phyloP scores from a whole-genome alignment of 75 land plant species.

The Gnetum montanum region DNA sequence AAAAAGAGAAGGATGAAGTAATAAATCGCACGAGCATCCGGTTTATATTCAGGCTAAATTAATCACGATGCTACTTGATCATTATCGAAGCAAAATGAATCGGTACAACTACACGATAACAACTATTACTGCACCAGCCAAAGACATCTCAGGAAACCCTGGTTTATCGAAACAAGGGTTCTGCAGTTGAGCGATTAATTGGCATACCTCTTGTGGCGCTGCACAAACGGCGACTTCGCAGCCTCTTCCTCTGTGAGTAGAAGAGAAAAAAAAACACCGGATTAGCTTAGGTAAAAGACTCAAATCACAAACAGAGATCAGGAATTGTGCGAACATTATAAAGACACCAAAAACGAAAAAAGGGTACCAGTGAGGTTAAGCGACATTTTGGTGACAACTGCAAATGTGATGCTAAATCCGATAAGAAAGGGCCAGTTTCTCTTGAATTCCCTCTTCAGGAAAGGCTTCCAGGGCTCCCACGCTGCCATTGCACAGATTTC shows the following conservation, averaged over 20 bases:
- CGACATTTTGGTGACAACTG: slow-evolving; percentile 34
- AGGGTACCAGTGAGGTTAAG: slow-evolving; percentile 29
- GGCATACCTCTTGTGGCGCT: slow-evolving; percentile 16
- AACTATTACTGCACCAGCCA: too few species aligned
- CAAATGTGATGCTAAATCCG: slow-evolving; percentile 50
- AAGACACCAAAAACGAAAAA: neutral
- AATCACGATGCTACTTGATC: too few species aligned
- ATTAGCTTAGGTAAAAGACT: neutral
- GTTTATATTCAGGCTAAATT: too few species aligned
- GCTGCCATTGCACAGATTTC: slow-evolving; percentile 6
- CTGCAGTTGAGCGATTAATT: neutral
- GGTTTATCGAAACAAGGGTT: too few species aligned
- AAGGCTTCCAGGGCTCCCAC: slow-evolving; percentile 40
- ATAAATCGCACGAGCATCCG: too few species aligned
- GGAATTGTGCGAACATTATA: neutral
- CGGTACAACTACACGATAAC: too few species aligned
- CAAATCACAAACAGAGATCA: neutral
- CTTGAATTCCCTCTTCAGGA: slow-evolving; percentile 38
- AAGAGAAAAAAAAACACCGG: neutral
- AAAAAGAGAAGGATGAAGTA: too few species aligned
- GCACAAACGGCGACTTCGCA: slow-evolving; percentile 32
- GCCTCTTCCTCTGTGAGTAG: slow-evolving; percentile 33
- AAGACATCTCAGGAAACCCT: too few species aligned
- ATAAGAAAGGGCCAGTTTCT: slow-evolving; percentile 66
- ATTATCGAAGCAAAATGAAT: too few species aligned